Percentiles rank a stretch among this genome's conserved stretches.
These are phyloP conservation scores for Acacia crassicarpa DNA, from an alignment of 306 rosid genomes.

Conservation along the genomic window DNA sequence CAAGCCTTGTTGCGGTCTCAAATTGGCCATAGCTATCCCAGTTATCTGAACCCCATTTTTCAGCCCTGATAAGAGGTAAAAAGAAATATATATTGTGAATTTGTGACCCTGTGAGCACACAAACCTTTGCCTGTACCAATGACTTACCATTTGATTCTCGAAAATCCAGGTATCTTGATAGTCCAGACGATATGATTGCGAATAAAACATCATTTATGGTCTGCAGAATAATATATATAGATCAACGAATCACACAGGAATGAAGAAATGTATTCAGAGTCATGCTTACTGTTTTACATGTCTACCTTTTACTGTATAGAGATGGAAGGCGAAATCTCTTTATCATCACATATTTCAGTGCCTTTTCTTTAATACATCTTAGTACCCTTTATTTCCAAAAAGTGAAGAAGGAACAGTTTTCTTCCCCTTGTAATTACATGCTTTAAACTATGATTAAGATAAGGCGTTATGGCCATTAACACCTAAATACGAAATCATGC, in stretches of 20 bases:
- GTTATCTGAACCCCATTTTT: conserved; percentile 74
- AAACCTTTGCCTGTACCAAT: not conserved
- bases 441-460: not conserved
- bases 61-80: conserved; percentile 43
- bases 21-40: conserved; percentile 82
- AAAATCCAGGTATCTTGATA: conserved; percentile 71
- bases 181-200: conserved; percentile 73
- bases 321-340: conserved; percentile 1
- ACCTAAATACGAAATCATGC: not conserved
- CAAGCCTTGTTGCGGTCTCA: conserved; percentile 68
- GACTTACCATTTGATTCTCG: conserved; percentile 64
- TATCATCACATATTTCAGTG: not conserved
- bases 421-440: not conserved
- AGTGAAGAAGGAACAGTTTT: not conserved
- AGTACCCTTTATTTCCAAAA: not conserved
- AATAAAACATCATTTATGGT: conserved; percentile 86
- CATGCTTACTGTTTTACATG: not conserved
- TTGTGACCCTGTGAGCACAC: not conserved
- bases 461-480: not conserved
- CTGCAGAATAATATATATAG: conserved; percentile 46
- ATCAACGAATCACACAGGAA: not conserved
- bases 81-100: not conserved
- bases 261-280: not conserved
- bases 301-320: not conserved
- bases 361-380: not conserved